Conservation (phyloP, 176 grass and related monocot genomes). For the Eragrostis nindensis region DNA sequence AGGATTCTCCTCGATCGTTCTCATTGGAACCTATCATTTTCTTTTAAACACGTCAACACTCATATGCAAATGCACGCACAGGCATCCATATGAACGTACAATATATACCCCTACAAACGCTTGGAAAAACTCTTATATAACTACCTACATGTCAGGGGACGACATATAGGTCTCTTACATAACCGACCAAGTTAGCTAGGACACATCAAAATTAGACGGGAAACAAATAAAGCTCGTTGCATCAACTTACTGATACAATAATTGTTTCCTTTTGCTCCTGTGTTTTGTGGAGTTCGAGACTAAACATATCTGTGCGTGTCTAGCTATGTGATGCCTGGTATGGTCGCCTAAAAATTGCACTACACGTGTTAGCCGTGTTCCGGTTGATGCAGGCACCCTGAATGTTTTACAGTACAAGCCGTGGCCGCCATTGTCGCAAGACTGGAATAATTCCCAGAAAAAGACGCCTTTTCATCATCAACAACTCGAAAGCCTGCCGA, state of each 20-base stretch:
- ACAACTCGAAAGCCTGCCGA: slow-evolving; percentile 28
- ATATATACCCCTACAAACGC: no score
- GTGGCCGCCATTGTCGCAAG: slow-evolving; percentile 20
- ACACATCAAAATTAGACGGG: neutral
- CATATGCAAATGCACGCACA: no score
- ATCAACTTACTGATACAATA: slow-evolving; percentile 37
- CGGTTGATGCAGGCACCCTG: slow-evolving; percentile 31
- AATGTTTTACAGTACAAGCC: slow-evolving; percentile 21
- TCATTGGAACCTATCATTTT: no score
- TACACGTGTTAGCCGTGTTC: slow-evolving; percentile 40
- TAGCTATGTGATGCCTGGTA: slow-evolving; percentile 15
- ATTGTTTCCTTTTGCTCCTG: slow-evolving; percentile 32
- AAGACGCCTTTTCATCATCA: slow-evolving; percentile 41
- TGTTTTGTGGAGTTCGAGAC: no score
- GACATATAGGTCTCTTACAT: no score
- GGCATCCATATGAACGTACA: no score
- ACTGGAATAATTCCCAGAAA: slow-evolving; percentile 18
- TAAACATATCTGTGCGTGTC: slow-evolving; percentile 40
- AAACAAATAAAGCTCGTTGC: slow-evolving; percentile 9
- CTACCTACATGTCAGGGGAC: no score
- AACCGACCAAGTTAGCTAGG: neutral
- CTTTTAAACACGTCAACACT: no score
- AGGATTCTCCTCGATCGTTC: neutral
- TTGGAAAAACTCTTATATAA: no score
- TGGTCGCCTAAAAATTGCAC: neutral